Conservation (phyloP, 768 basidiomycete genomes). For the Mycena vulgaris region DNA sequence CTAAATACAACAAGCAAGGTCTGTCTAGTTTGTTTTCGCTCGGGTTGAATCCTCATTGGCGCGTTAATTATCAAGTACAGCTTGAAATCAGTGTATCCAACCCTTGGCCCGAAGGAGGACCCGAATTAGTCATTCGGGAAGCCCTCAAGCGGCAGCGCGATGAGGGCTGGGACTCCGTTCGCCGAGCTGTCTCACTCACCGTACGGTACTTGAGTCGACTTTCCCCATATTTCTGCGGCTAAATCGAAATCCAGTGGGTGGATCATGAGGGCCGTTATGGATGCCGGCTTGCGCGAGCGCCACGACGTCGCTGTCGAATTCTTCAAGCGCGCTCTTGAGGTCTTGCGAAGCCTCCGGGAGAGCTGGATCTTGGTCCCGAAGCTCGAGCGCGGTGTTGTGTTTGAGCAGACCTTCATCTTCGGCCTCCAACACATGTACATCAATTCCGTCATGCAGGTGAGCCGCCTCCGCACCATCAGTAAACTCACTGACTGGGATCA, state of each 20-base stretch:
- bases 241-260: conserved; percentile 28
- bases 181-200: conserved; percentile 33
- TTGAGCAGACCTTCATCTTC: conserved; percentile 36
- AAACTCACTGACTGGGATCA: neutral
- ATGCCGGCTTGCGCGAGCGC: neutral
- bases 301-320: conserved; percentile 31
- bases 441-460: conserved; percentile 38
- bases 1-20: conserved; percentile 37
- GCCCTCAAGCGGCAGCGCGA: conserved; percentile 34
- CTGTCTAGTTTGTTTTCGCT: neutral
- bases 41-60: neutral
- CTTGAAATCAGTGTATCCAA: conserved; percentile 15
- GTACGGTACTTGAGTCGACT: conserved; percentile 34
- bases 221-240: neutral
- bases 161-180: conserved; percentile 38
- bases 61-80: conserved; percentile 6
- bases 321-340: conserved; percentile 14
- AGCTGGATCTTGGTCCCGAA: conserved; percentile 26
- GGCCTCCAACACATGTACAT: conserved; percentile 35
- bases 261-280: conserved; percentile 37
- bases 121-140: conserved; percentile 34
- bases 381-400: conserved; percentile 25
- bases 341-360: conserved; percentile 31
- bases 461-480: neutral
- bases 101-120: conserved; percentile 15